phyloP scores from a whole-genome alignment of 2,329 filamentous ascomycete genomes.

The Knoxdaviesia capensis region DNA sequence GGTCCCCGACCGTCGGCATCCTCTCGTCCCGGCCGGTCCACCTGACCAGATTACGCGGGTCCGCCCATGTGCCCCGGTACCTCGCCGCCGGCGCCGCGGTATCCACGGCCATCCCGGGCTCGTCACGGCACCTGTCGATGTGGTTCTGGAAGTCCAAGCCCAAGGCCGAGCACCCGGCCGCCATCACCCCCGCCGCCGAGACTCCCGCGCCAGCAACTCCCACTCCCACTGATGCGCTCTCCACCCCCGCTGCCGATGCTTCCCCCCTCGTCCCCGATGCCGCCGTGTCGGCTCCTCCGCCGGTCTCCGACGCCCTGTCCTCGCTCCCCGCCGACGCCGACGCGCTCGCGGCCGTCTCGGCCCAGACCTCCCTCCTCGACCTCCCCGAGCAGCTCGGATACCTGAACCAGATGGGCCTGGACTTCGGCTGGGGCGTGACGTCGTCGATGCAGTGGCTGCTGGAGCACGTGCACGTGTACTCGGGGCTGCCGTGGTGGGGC shows the following conservation, averaged over 20 bases:
- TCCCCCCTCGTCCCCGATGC: constrained; percentile 5
- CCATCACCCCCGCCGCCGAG: constrained; percentile 5
- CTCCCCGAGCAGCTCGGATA: constrained; percentile 67
- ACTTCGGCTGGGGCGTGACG: constrained; percentile 72
- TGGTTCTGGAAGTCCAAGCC: constrained; percentile 4
- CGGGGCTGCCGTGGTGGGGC: constrained; percentile 64
- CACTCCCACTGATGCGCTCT: constrained; percentile 3
- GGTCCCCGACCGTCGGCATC: constrained; percentile 2
- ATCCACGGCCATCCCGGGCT: constrained; percentile 3
- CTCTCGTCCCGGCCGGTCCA: no score
- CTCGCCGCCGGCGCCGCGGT: constrained; percentile 1
- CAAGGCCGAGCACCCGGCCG: constrained; percentile 1
- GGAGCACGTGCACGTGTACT: constrained; percentile 64
- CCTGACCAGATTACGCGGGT: not conserved
- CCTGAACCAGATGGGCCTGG: constrained; percentile 60
- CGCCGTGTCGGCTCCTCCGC: constrained; percentile 1
- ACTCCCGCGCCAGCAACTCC: constrained; percentile 5
- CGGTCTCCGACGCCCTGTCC: constrained; percentile 4
- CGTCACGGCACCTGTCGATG: constrained; percentile 4
- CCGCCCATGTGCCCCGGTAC: not conserved
- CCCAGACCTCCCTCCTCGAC: constrained; percentile 17
- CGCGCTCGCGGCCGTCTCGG: constrained; percentile 6
- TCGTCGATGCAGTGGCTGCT: constrained; percentile 52
- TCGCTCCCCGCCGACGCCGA: constrained; percentile 7
- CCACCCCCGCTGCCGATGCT: not conserved